Evolutionary conservation across 768 basidiomycete genomes (phyloP), one percentile per base, ranked within the genome.

Genomic region (Leccinum rimulosum): DNA sequence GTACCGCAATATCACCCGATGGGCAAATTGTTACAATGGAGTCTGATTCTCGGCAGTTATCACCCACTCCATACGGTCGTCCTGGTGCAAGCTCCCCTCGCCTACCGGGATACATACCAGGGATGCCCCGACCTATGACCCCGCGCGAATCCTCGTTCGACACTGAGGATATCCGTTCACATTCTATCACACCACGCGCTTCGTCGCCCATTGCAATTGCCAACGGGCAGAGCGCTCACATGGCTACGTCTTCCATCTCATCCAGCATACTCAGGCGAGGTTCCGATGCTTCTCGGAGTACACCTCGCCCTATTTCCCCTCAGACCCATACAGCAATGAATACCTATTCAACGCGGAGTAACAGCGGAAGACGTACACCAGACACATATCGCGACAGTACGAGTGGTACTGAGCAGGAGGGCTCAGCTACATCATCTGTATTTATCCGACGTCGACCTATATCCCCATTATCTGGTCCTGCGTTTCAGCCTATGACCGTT

Each of bases 91-190:
- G 73, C n/a, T 82, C 82, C 0, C 79, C 82, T 47, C 79, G 83
- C 43, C 68, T 91, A 22, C 91, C 92, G 56, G 92, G 92, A 14
- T 94, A 94, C 73, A 85, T 92, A 57, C 92, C 92, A 25, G 92
- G 92, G 11, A 94, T 94, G 92, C 89, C 89, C 22, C 79, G 92
- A 45, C 92, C 92, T 17, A 92, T 93, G 88, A 93, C 92, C 6
- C 92, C 92, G n/a, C 86, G 85, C 57, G 88, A 91, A 62, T 66
- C 75, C 6, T 75, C 82, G 33, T 76, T 78, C 57, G 92, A 92
- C 51, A 69, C 80, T 30, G 91, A 93, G 56, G 89, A 91, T 59
- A 82, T 84, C 65, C 87, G 84, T 58, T 89, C 87, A 1, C 85
- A 87, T 50, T 80, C 82, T 36, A 76, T 77, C 25, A 94, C 91